Conservation (phyloP, 805 yeast species). For the Cyberlindnera nakhonratchasimensis region DNA sequence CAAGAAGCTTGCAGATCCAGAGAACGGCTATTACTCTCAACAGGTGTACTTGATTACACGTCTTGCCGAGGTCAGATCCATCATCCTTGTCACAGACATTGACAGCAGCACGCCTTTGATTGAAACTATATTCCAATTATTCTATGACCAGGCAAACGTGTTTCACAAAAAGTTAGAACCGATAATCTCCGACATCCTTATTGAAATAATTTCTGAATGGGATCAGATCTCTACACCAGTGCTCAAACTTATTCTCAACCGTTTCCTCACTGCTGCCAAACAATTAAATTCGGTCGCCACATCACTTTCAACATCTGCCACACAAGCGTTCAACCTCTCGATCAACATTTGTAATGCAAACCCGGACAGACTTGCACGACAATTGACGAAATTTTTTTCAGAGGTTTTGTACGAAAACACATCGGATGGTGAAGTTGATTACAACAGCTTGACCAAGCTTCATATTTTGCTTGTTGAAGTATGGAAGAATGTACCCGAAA, state of each 20-base stretch:
- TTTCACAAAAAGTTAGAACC: conserved; percentile 56
- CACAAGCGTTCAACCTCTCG: conserved; percentile 62
- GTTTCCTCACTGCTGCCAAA: conserved; percentile 39
- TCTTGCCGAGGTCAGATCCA: conserved; percentile 71
- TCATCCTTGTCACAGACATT: conserved; percentile 70
- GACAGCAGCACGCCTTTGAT: conserved; percentile 57
- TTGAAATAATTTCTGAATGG: conserved; percentile 71
- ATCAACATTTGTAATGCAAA: conserved; percentile 65
- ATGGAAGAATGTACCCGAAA: conserved; percentile 78
- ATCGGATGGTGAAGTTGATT: conserved; percentile 22
- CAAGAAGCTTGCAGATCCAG: conserved; percentile 48
- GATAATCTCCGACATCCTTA: conserved; percentile 63
- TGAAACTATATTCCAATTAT: conserved; percentile 52
- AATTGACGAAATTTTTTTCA: conserved; percentile 73
- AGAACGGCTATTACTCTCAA: conserved; percentile 59
- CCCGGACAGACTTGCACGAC: conserved; percentile 69
- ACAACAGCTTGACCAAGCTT: conserved; percentile 51
- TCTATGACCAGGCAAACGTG: conserved; percentile 50
- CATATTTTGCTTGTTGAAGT: conserved; percentile 62
- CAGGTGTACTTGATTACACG: conserved; percentile 62
- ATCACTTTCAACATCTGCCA: conserved; percentile 17
- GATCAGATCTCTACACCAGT: conserved; percentile 59
- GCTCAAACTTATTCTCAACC: conserved; percentile 60
- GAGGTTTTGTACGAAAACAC: conserved; percentile 57
- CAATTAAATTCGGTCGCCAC: conserved; percentile 17